Conservation (phyloP, 2,329 filamentous ascomycete species). For the Colletotrichum aenigma region DNA sequence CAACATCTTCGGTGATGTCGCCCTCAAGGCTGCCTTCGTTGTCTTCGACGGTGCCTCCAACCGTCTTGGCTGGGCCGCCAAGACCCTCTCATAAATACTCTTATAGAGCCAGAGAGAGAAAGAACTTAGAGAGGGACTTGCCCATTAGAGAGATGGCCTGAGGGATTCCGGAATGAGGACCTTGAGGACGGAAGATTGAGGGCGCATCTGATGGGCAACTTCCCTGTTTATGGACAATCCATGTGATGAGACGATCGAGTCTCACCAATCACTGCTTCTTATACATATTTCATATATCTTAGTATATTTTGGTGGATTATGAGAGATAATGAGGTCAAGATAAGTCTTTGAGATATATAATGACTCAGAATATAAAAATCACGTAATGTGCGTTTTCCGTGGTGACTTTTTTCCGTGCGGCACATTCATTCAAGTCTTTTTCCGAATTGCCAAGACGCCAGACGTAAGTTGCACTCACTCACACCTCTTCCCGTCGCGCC, state of each 20-base stretch:
- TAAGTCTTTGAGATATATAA: neutral
- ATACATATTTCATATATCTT: neutral
- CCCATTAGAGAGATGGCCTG: neutral
- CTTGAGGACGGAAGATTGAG: neutral
- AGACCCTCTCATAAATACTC: conserved; percentile 14
- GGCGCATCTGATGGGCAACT: neutral
- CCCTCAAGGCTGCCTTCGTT: conserved; percentile 67
- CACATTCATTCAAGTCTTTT: neutral
- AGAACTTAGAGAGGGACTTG: neutral
- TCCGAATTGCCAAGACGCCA: neutral
- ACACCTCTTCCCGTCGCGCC: neutral
- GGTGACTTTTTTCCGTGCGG: neutral
- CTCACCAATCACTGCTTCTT: neutral
- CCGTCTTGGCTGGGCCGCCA: conserved; percentile 42
- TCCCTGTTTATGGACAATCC: neutral
- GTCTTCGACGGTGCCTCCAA: conserved; percentile 54
- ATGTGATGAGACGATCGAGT: neutral
- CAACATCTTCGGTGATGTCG: conserved; percentile 67
- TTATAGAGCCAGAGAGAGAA: neutral
- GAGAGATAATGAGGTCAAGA: neutral
- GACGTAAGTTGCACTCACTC: neutral
- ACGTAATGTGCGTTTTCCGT: neutral
- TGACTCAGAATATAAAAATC: neutral
- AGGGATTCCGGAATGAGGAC: neutral
- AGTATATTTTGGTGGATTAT: neutral